A percentile compares a stretch with the other conserved stretches of the same genome.
Conservation (phyloP, 139 green algal genomes). For the Penium margaritaceum region DNA sequence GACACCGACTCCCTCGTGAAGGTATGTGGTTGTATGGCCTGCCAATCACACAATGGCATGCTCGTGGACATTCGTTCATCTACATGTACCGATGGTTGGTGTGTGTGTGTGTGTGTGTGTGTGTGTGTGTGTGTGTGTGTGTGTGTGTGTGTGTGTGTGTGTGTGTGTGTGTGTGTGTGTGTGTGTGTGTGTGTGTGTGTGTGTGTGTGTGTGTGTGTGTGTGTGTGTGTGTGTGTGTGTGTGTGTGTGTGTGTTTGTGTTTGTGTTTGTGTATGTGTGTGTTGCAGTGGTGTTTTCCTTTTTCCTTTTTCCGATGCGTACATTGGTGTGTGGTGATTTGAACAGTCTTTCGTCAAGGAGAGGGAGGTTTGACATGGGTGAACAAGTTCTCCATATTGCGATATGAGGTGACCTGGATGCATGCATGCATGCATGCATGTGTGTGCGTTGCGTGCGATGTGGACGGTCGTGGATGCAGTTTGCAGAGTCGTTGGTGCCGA, state of each 20-base stretch:
- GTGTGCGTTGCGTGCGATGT: not conserved
- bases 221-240: no score
- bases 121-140: not conserved
- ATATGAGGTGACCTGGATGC: not conserved
- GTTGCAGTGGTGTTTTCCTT: not conserved
- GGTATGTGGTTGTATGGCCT: constrained; percentile 1
- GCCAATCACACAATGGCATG: not conserved
- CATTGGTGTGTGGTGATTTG: not conserved
- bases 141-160: not conserved
- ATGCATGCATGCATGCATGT: not conserved
- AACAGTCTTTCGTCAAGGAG: not conserved
- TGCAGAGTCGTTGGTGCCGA: constrained; percentile 70
- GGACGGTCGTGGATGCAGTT: constrained; percentile 56
- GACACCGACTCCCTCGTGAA: constrained; percentile 72
- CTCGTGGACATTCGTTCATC: not conserved
- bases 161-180: not conserved
- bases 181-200: not conserved
- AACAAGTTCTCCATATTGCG: not conserved
- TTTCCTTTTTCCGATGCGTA: not conserved
- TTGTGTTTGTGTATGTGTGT: not conserved
- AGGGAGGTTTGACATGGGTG: not conserved
- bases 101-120: not conserved
- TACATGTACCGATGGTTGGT: not conserved
- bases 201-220: no score
- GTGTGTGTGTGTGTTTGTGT: no score